A percentile compares a stretch with the other conserved stretches of the same genome.
Evolutionary conservation across 139 green algal genomes (phyloP).

Genomic region (Chlamydomonas incerta): DNA sequence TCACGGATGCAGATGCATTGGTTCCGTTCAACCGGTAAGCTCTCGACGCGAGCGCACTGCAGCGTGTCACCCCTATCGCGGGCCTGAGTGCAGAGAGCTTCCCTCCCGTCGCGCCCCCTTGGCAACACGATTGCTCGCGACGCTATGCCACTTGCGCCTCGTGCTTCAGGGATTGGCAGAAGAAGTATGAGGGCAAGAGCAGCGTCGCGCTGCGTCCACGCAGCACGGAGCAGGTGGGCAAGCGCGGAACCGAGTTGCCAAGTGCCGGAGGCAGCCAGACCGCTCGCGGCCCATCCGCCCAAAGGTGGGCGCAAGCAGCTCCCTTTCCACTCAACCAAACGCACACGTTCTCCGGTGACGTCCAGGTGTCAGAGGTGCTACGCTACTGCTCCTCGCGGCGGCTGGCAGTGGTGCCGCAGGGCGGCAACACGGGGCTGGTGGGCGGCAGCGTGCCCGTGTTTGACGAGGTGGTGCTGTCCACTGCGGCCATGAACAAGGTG

Average conservation of each 20-base stretch:
- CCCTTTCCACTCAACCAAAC: no score
- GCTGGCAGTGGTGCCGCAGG: conserved; percentile 94
- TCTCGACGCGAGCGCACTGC: background rate
- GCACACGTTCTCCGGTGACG: no score
- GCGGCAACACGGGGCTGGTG: conserved; percentile 96
- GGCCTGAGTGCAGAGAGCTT: background rate
- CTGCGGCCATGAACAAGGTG: conserved; percentile 74
- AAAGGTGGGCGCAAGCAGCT: no score
- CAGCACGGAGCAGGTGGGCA: conserved; percentile 71
- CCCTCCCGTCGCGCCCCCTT: no score
- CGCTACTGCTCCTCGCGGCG: conserved; percentile 77
- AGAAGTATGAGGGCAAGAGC: conserved; percentile 83
- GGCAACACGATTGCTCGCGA: no score
- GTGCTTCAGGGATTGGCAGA: conserved; percentile 87
- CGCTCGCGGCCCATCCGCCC: no score
- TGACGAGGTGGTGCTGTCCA: conserved; percentile 91
- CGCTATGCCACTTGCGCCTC: no score
- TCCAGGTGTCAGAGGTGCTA: conserved; percentile 82
- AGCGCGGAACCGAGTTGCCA: no score
- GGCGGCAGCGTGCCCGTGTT: conserved; percentile 90
- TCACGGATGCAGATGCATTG: conserved; percentile 75
- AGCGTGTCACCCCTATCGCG: background rate
- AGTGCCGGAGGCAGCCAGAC: background rate
- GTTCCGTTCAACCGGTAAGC: conserved; percentile 76
- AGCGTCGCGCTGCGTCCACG: conserved; percentile 69